These are phyloP conservation scores for Fonsecaea multimorphosa DNA, from an alignment of 2,329 filamentous ascomycete species.

Conservation along the genomic window DNA sequence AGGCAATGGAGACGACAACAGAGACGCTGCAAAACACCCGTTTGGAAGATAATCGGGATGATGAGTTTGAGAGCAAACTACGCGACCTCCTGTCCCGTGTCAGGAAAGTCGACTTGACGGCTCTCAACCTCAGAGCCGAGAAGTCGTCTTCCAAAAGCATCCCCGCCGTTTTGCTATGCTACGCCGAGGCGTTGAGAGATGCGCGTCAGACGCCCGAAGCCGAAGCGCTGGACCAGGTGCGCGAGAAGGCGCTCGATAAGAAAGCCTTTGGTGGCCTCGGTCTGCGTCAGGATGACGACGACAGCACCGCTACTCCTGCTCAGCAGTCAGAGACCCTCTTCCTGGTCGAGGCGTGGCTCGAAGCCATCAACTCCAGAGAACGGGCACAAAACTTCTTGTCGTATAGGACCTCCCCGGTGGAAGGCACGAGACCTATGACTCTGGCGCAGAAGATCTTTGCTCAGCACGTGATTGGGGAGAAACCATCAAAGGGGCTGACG, in stretches of 20 bases:
- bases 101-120: conserved; percentile 2
- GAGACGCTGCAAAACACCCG: not conserved
- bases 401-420: not conserved
- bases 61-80: conserved; percentile 19
- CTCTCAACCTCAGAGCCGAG: not conserved
- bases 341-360: conserved; percentile 42
- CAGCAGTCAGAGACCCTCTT: conserved; percentile 40
- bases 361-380: conserved; percentile 43
- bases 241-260: conserved; percentile 29
- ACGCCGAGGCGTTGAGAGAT: conserved; percentile 13
- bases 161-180: conserved; percentile 11
- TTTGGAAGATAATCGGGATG: not conserved
- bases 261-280: conserved; percentile 31
- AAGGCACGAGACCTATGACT: conserved; percentile 46
- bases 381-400: conserved; percentile 20
- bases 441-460: conserved; percentile 56
- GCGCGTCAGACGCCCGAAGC: conserved; percentile 16
- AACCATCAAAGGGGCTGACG: conserved; percentile 44
- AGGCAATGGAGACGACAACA: conserved; percentile 14
- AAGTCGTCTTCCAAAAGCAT: not conserved
- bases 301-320: not conserved
- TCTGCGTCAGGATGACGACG: conserved; percentile 4
- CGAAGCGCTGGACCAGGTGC: conserved; percentile 25
- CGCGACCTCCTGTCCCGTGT: conserved; percentile 13
- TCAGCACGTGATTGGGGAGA: conserved; percentile 47